A percentile compares a stretch with the other conserved stretches of the same genome.
phyloP scores from a whole-genome alignment of 768 basidiomycete species.

The Boletellus sp. region DNA sequence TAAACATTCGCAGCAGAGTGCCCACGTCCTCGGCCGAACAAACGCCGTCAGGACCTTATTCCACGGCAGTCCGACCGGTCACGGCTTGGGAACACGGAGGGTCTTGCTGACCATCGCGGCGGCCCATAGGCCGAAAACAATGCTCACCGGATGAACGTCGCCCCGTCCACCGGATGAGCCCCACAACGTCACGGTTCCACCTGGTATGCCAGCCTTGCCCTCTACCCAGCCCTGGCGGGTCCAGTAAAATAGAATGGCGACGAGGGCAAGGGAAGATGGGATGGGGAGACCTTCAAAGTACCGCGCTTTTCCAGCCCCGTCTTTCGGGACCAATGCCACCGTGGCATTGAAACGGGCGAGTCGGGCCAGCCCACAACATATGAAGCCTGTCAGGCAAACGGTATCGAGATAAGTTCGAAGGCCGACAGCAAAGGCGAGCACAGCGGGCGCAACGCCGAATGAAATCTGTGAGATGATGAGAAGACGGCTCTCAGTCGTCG shows the following conservation, averaged over 20 bases:
- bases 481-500: background rate
- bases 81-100: conserved; percentile 77
- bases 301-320: conserved; percentile 77
- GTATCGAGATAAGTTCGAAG: conserved; percentile 90
- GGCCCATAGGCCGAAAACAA: conserved; percentile 84
- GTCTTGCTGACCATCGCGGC: conserved; percentile 99
- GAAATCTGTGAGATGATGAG: conserved; percentile 62
- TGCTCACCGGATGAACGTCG: conserved; percentile 77
- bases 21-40: background rate
- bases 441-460: conserved; percentile 95
- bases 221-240: conserved; percentile 81
- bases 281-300: conserved; percentile 99
- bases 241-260: conserved; percentile 78
- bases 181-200: conserved; percentile 72
- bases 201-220: conserved; percentile 70
- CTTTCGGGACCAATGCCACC: conserved; percentile 89
- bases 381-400: conserved; percentile 80
- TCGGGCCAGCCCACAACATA: conserved; percentile 94
- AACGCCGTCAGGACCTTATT: background rate
- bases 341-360: conserved; percentile 99
- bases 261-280: conserved; percentile 81
- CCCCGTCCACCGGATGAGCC: conserved; percentile 68
- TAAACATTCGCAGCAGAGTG: conserved; percentile 6
- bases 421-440: conserved; percentile 87
- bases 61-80: conserved; percentile 17